phyloP scores from a whole-genome alignment of 2,329 filamentous ascomycete species.

The Fusarium sp. region DNA sequence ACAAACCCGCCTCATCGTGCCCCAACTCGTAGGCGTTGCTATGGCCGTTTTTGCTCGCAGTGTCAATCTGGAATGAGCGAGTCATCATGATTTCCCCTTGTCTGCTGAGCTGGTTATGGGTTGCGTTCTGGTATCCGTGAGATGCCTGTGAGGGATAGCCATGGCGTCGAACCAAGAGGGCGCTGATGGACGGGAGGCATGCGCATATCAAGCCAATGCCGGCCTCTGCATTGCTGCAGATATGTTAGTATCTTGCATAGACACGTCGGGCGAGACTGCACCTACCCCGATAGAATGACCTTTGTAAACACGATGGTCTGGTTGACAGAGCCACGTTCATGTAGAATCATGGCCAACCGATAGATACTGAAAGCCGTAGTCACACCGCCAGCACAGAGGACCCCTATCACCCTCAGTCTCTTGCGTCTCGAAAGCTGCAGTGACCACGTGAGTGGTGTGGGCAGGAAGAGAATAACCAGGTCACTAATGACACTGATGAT shows the following conservation, averaged over 20 bases:
- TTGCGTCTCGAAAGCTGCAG: conserved; percentile 25
- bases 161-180: conserved; percentile 27
- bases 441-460: conserved; percentile 31
- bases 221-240: conserved; percentile 27
- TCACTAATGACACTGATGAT: conserved; percentile 35
- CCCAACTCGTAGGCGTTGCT: conserved; percentile 26
- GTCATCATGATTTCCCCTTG: conserved; percentile 46
- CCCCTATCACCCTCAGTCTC: conserved; percentile 27
- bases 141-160: conserved; percentile 35
- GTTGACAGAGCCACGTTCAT: conserved; percentile 21
- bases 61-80: conserved; percentile 43
- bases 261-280: fast-evolving
- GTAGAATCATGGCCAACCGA: conserved; percentile 25
- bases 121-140: conserved; percentile 32
- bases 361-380: conserved; percentile 33
- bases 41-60: conserved; percentile 23
- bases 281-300: conserved; percentile 33
- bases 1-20: conserved; percentile 39
- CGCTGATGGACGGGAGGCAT: conserved; percentile 33
- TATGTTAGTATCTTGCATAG: neutral
- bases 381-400: conserved; percentile 33
- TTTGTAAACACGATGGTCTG: conserved; percentile 34
- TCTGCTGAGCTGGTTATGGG: conserved; percentile 6
- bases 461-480: conserved; percentile 26
- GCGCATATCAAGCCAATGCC: conserved; percentile 33